A percentile compares a stretch with the other conserved stretches of the same genome.
Evolutionary conservation across 805 yeast genomes (phyloP).

Genomic region (Yarrowia osloensis): DNA sequence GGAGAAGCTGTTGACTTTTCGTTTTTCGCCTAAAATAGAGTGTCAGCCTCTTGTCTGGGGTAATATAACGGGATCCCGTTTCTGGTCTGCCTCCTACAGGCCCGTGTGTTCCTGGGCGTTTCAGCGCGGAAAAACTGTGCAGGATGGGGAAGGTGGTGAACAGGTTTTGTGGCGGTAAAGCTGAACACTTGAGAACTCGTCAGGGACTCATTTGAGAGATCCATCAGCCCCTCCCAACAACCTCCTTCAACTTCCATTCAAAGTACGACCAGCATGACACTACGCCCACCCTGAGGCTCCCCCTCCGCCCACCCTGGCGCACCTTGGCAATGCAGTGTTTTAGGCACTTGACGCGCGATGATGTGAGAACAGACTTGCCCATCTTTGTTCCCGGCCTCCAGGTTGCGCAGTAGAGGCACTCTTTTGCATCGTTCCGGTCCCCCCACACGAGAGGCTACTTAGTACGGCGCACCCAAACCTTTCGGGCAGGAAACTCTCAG

Average conservation of each 20-base stretch:
- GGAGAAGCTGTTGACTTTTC: not conserved
- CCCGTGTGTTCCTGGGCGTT: not conserved
- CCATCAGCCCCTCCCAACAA: not conserved
- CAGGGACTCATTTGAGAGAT: too few species aligned
- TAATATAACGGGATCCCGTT: not conserved
- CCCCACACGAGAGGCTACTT: not conserved
- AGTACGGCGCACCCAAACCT: slow-evolving; percentile 7
- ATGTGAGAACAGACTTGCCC: not conserved
- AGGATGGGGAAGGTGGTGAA: too few species aligned
- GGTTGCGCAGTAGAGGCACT: not conserved
- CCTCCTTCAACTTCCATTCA: not conserved
- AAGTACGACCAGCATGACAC: not conserved
- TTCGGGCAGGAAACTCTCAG: not conserved
- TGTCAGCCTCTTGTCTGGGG: not conserved
- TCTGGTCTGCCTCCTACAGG: not conserved
- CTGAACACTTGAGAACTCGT: too few species aligned
- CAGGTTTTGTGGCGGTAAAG: too few species aligned
- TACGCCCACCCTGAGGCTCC: not conserved
- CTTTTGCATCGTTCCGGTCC: not conserved
- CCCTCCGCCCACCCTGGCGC: slow-evolving; percentile 19
- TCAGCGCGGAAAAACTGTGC: not conserved
- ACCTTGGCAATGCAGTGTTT: slow-evolving; percentile 13
- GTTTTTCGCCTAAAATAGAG: not conserved
- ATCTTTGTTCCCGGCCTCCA: not conserved
- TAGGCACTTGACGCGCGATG: slow-evolving; percentile 2